Evolutionary conservation across 331 rosid genomes (phyloP).

Genomic region (Malus hybrid): DNA sequence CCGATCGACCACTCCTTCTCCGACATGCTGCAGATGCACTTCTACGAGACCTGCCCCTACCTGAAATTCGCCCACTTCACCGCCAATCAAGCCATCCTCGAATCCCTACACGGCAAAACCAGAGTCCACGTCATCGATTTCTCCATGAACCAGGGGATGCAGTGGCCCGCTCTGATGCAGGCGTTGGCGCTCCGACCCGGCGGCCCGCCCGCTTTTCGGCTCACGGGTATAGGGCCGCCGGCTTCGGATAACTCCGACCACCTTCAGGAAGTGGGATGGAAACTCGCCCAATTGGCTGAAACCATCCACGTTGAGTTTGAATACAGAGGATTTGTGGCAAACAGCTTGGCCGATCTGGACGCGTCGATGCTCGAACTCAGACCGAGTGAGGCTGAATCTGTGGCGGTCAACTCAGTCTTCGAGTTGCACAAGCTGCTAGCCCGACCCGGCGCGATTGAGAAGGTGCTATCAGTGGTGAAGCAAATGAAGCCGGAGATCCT

Average conservation of each 20-base stretch:
- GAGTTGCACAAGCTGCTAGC: too few relatives aligned
- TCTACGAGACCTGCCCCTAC: constrained; percentile 26
- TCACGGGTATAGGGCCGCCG: constrained; percentile 93
- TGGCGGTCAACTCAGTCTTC: too few relatives aligned
- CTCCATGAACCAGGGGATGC: constrained; percentile 93
- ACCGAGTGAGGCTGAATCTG: constrained; percentile 28
- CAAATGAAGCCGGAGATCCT: constrained; percentile 75
- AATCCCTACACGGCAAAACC: constrained; percentile 68
- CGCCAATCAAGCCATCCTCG: constrained; percentile 82
- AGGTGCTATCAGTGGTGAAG: constrained; percentile 58
- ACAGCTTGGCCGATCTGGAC: constrained; percentile 78
- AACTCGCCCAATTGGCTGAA: constrained; percentile 77
- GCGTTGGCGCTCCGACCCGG: constrained; percentile 81
- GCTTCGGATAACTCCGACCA: constrained; percentile 73
- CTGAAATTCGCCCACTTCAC: constrained; percentile 96
- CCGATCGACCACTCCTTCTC: constrained; percentile 41
- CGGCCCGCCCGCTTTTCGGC: constrained; percentile 73
- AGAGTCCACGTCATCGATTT: constrained; percentile 88
- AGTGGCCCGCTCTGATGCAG: constrained; percentile 96
- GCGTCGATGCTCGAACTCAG: constrained; percentile 83
- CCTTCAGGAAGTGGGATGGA: constrained; percentile 90
- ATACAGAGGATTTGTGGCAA: constrained; percentile 79
- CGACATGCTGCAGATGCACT: constrained; percentile 9
- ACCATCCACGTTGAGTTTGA: constrained; percentile 68
- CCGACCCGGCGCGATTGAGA: constrained; percentile 69